These are phyloP conservation scores for Cyamopsis tetragonoloba DNA, from an alignment of 306 rosid genomes.

Conservation along the genomic window DNA sequence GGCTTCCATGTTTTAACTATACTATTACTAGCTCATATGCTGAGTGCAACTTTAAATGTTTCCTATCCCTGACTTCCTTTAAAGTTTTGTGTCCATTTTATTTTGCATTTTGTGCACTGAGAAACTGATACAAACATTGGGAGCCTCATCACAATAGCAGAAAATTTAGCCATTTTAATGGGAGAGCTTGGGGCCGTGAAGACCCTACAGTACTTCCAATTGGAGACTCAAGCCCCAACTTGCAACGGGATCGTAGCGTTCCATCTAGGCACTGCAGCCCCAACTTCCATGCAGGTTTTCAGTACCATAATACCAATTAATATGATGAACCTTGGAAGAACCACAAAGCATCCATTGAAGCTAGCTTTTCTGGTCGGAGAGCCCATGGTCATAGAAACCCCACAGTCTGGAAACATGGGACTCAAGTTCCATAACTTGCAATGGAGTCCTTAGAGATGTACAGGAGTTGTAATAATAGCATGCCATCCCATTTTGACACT, in stretches of 20 bases:
- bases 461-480: not conserved
- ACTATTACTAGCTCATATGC: not conserved
- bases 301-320: not conserved
- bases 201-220: not conserved
- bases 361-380: no score
- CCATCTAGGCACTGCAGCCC: not conserved
- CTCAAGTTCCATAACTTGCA: not conserved
- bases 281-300: not conserved
- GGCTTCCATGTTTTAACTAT: not conserved
- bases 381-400: not conserved
- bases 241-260: not conserved
- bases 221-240: not conserved
- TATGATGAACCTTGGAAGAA: not conserved
- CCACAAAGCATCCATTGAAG: not conserved
- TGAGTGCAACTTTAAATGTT: not conserved
- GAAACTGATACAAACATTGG: not conserved
- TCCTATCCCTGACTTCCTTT: not conserved
- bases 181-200: not conserved
- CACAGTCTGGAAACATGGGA: not conserved
- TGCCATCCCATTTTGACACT: slow-evolving; percentile 7
- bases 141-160: not conserved
- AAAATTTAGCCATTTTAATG: not conserved
- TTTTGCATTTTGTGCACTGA: not conserved
- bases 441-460: not conserved
- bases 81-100: slow-evolving; percentile 4